Conservation (phyloP, 495 filamentous ascomycete species). For the Neurospora sp. region DNA sequence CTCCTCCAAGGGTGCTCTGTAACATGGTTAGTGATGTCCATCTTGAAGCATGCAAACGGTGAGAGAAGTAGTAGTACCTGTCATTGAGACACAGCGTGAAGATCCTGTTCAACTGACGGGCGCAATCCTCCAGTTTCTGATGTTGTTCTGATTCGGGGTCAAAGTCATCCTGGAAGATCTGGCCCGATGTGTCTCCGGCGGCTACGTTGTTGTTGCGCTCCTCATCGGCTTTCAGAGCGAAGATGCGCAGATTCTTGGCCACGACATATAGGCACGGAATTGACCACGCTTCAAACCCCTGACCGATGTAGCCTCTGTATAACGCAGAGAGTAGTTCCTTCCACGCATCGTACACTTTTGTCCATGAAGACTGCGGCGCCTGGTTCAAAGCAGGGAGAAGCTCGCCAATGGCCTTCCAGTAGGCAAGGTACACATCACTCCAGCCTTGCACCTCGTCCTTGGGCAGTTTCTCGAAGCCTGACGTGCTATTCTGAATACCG, state of each 20-base stretch:
- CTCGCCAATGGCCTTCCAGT: conserved; percentile 71
- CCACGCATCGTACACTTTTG: conserved; percentile 73
- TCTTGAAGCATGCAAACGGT: neutral
- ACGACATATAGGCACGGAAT: conserved; percentile 77
- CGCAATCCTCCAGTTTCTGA: conserved; percentile 78
- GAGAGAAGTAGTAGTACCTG: conserved; percentile 45
- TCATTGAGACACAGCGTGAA: conserved; percentile 83
- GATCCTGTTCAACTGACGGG: conserved; percentile 74
- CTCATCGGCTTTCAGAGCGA: conserved; percentile 81
- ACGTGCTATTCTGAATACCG: conserved; percentile 40
- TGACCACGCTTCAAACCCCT: conserved; percentile 71
- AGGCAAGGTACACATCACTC: conserved; percentile 71
- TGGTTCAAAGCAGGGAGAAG: conserved; percentile 47
- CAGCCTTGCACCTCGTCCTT: conserved; percentile 61
- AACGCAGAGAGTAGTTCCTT: conserved; percentile 62
- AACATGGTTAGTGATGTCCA: conserved; percentile 2
- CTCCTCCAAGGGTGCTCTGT: conserved; percentile 71
- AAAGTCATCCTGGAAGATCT: conserved; percentile 65
- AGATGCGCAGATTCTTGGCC: conserved; percentile 71
- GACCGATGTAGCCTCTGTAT: conserved; percentile 62
- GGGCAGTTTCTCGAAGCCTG: conserved; percentile 34
- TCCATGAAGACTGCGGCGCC: conserved; percentile 48
- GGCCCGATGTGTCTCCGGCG: conserved; percentile 31
- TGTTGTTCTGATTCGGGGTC: conserved; percentile 60
- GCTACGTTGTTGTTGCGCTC: conserved; percentile 40